Evolutionary conservation across 495 filamentous ascomycete genomes (phyloP).

Genomic region (Diplogelasinospora grovesii): DNA sequence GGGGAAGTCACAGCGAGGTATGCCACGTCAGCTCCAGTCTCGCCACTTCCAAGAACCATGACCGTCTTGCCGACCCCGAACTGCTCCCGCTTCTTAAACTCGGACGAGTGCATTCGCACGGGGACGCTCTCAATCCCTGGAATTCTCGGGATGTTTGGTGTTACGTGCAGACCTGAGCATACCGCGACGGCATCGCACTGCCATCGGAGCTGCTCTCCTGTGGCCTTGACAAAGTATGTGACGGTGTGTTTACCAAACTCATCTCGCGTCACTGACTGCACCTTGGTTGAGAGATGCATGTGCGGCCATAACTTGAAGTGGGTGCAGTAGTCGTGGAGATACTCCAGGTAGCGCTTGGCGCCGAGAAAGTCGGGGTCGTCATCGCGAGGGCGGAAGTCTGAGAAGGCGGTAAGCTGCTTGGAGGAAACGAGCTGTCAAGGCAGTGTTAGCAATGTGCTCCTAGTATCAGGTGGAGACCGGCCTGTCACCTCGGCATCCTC

Average conservation of each 20-base stretch:
- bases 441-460: neutral
- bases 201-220: constrained; percentile 14
- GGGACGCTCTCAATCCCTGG: constrained; percentile 33
- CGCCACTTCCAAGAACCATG: constrained; percentile 37
- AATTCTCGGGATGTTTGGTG: constrained; percentile 32
- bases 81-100: constrained; percentile 35
- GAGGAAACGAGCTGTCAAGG: constrained; percentile 32
- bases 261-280: constrained; percentile 17
- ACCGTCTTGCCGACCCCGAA: constrained; percentile 33
- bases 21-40: constrained; percentile 38
- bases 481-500: constrained; percentile 33
- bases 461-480: no score
- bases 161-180: constrained; percentile 37
- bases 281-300: constrained; percentile 28
- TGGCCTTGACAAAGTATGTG: constrained; percentile 6
- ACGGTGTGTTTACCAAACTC: constrained; percentile 23
- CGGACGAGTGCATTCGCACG: constrained; percentile 32
- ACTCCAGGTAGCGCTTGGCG: constrained; percentile 24
- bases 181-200: constrained; percentile 37
- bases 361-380: constrained; percentile 32
- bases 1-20: constrained; percentile 34
- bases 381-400: constrained; percentile 27
- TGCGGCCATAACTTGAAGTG: constrained; percentile 33
- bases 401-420: constrained; percentile 35
- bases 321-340: constrained; percentile 35